A percentile compares a stretch with the other conserved stretches of the same genome.
Evolutionary conservation across 148 eudicot species (phyloP).

Genomic region (Rhododendron kiyosumense): DNA sequence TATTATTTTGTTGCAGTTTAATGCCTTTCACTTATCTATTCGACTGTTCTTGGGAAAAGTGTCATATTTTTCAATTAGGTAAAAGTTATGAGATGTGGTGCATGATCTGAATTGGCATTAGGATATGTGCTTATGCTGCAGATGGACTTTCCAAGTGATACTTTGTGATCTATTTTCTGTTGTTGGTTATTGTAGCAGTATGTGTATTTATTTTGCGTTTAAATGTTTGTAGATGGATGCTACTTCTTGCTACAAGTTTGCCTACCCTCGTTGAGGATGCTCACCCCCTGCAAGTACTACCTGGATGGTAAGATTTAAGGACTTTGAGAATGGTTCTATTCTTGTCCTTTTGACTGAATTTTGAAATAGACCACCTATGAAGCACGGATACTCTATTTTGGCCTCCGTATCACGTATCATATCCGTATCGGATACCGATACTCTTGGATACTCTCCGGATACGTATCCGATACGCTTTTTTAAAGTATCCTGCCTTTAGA

Average conservation of each 20-base stretch:
- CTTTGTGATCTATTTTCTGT: background rate
- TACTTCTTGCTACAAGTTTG: background rate
- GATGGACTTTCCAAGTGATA: background rate
- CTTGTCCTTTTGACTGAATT: background rate
- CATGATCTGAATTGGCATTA: background rate
- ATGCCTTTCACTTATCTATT: background rate
- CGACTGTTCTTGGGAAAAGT: background rate
- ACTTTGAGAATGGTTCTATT: background rate
- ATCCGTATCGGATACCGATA: too few relatives aligned
- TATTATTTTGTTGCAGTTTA: background rate
- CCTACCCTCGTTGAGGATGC: background rate
- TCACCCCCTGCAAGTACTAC: background rate
- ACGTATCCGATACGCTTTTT: too few relatives aligned
- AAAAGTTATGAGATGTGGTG: background rate
- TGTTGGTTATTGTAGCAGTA: background rate
- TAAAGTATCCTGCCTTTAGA: too few relatives aligned
- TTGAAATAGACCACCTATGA: too few relatives aligned
- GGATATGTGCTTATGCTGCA: background rate
- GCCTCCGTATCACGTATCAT: too few relatives aligned
- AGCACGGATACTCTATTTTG: too few relatives aligned
- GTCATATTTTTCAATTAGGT: background rate
- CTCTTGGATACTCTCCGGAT: too few relatives aligned
- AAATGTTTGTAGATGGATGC: background rate
- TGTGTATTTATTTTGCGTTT: background rate
- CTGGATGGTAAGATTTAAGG: background rate